A percentile compares a stretch with the other conserved stretches of the same genome.
These are phyloP conservation scores for Ammopiptanthus mongolicus DNA, from an alignment of 306 rosid genomes.

Conservation along the genomic window DNA sequence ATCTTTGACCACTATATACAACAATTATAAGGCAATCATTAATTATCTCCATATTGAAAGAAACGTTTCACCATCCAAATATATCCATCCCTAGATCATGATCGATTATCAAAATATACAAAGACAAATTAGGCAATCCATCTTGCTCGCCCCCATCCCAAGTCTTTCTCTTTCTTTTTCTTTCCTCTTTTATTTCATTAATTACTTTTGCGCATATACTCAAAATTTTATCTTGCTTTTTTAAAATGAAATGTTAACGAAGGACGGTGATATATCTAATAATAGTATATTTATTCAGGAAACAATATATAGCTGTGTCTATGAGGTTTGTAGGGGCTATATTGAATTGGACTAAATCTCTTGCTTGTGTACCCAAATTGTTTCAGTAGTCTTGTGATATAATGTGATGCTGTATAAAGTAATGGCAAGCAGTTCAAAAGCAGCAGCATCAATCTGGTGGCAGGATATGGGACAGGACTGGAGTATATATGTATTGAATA, in stretches of 20 bases:
- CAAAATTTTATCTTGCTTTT: not conserved
- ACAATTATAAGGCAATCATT: conserved; percentile 14
- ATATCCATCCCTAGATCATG: not conserved
- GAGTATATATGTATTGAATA: conserved; percentile 12
- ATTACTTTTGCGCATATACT: not conserved
- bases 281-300: not conserved
- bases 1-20: conserved; percentile 23
- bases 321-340: conserved; percentile 14
- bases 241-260: not conserved
- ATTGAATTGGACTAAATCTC: conserved; percentile 27
- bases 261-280: not conserved
- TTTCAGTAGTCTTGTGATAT: conserved; percentile 31
- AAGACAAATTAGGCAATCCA: not conserved
- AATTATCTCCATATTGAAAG: conserved; percentile 19
- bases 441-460: conserved; percentile 36
- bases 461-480: conserved; percentile 30
- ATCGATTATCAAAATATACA: not conserved
- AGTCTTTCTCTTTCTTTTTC: not conserved
- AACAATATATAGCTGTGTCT: conserved; percentile 22
- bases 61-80: conserved; percentile 18
- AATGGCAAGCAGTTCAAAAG: conserved; percentile 36
- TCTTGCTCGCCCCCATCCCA: not conserved
- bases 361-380: conserved; percentile 36
- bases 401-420: conserved; percentile 36
- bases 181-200: not conserved